These are phyloP conservation scores for Gillenia trifoliata DNA, from an alignment of 306 rosid species.

Conservation along the genomic window DNA sequence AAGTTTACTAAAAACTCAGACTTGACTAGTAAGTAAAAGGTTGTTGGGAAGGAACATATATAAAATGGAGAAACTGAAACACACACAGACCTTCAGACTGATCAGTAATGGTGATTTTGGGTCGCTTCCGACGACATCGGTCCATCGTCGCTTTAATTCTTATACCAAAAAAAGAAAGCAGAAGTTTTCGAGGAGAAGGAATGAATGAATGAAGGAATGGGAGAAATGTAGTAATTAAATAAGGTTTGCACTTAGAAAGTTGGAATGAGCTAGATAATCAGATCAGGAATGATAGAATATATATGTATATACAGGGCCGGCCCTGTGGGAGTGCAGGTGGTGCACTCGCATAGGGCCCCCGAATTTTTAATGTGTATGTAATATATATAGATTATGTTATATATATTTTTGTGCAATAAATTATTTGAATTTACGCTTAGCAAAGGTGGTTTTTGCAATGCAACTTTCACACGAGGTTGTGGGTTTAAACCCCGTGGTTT, in stretches of 20 bases:
- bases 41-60: background rate
- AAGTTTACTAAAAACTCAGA: background rate
- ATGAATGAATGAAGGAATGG: background rate
- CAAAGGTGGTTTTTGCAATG: too few species aligned
- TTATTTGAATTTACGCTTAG: too few species aligned
- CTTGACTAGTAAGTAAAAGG: background rate
- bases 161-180: background rate
- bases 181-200: background rate
- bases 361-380: too few species aligned
- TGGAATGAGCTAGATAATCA: background rate
- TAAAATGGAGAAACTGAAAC: background rate
- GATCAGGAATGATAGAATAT: background rate
- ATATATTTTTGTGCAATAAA: too few species aligned
- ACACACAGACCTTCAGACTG: constrained; percentile 2
- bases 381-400: too few species aligned
- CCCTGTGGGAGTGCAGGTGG: too few species aligned
- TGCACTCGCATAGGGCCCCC: too few species aligned
- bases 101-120: constrained; percentile 8
- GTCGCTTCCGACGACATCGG: constrained; percentile 4
- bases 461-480: too few species aligned
- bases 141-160: background rate
- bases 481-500: too few species aligned
- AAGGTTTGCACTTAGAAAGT: background rate
- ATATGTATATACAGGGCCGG: background rate
- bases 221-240: background rate